These are phyloP conservation scores for Prototheca cutis DNA, from an alignment of 163 green algal species.

Conservation along the genomic window DNA sequence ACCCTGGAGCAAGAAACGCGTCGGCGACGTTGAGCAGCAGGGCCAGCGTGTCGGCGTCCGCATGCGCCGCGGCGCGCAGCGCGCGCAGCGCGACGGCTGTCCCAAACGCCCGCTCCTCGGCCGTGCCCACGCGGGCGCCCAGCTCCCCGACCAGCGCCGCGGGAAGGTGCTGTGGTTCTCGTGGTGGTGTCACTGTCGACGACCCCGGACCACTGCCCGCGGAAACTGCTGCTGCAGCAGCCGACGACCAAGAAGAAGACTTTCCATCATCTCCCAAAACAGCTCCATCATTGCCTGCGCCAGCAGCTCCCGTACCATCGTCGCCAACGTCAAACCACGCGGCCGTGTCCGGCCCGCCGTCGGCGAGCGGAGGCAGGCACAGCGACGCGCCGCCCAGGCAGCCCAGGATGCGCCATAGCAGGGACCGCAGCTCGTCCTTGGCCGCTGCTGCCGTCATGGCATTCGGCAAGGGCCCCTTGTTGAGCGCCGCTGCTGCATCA, in stretches of 20 bases:
- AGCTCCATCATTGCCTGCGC: too few relatives aligned
- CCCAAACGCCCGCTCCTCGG: slow-evolving; percentile 1
- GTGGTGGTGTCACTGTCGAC: not conserved
- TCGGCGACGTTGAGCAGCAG: slow-evolving; percentile 21
- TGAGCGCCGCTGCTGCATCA: too few relatives aligned
- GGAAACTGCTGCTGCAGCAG: too few relatives aligned
- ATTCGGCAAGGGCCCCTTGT: too few relatives aligned
- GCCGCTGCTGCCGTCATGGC: too few relatives aligned
- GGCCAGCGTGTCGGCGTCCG: slow-evolving; percentile 21
- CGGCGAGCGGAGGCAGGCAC: slow-evolving; percentile 11
- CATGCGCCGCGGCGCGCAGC: not conserved
- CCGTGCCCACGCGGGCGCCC: slow-evolving; percentile 5
- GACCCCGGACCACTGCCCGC: too few relatives aligned
- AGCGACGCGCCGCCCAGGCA: slow-evolving; percentile 16
- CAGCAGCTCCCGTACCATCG: too few relatives aligned
- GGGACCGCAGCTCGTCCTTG: slow-evolving; percentile 12
- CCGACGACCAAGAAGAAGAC: too few relatives aligned
- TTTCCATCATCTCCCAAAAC: too few relatives aligned
- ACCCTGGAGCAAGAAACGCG: slow-evolving; percentile 11
- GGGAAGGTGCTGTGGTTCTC: not conserved
- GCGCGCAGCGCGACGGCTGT: not conserved
- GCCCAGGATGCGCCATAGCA: slow-evolving; percentile 21
- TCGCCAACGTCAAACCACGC: too few relatives aligned
- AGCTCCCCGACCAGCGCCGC: slow-evolving; percentile 5
- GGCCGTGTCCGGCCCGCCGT: too few relatives aligned